Evolutionary conservation across 1,139 yeast genomes (phyloP).

Genomic region (Pneumocystis jirovecii): DNA sequence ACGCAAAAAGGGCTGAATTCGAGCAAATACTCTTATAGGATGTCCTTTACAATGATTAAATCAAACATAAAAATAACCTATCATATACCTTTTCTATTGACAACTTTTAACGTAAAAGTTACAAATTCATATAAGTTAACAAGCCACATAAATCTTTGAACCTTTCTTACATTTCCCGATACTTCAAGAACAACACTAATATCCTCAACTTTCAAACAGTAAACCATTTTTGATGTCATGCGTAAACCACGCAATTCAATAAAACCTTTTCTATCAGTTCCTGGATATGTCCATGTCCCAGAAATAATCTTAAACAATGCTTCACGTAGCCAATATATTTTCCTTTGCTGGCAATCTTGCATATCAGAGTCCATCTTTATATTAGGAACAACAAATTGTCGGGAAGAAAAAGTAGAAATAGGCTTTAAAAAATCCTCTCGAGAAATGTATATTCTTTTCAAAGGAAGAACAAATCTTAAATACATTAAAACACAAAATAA

Average conservation of each 20-base stretch:
- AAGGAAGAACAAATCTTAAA: constrained; percentile 52
- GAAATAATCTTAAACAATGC: constrained; percentile 40
- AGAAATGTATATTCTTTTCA: constrained; percentile 37
- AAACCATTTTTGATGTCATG: constrained; percentile 33
- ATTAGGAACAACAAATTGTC: constrained; percentile 55
- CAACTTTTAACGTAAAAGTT: constrained; percentile 16
- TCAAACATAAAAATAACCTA: not conserved
- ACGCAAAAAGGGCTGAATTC: constrained; percentile 45
- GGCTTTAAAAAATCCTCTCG: constrained; percentile 34
- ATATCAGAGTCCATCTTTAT: constrained; percentile 26
- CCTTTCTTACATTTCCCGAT: constrained; percentile 6
- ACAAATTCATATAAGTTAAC: constrained; percentile 16
- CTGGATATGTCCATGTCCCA: constrained; percentile 45
- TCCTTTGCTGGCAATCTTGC: constrained; percentile 31
- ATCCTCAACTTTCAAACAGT: constrained; percentile 8
- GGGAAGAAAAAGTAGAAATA: constrained; percentile 62
- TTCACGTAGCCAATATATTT: constrained; percentile 70
- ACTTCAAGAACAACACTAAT: constrained; percentile 4
- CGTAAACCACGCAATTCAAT: constrained; percentile 55
- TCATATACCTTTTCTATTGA: not conserved
- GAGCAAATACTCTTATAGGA: constrained; percentile 20
- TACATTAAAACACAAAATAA: not conserved
- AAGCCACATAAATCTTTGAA: constrained; percentile 11
- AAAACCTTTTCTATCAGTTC: constrained; percentile 33
- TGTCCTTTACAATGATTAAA: not conserved